Conservation (phyloP, 2,329 filamentous ascomycete species). For the Nemania serpens region DNA sequence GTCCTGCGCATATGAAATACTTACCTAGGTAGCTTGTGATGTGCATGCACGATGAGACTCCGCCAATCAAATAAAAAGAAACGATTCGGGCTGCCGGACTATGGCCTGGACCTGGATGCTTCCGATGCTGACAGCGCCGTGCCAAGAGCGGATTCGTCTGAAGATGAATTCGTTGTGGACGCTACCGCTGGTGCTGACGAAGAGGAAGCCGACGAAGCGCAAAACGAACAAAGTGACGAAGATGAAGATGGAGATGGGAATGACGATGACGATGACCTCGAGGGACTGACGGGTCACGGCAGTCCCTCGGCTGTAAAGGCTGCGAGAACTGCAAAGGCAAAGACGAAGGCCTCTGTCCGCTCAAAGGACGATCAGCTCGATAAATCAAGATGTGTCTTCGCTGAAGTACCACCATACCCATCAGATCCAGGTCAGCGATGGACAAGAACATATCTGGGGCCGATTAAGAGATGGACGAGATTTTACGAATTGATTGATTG, state of each 20-base stretch:
- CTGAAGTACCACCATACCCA: constrained; percentile 40
- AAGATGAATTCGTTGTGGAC: constrained; percentile 37
- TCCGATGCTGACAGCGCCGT: constrained; percentile 35
- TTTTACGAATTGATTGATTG: constrained; percentile 37
- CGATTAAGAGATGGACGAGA: constrained; percentile 42
- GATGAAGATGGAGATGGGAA: background rate
- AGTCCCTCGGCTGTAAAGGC: constrained; percentile 6
- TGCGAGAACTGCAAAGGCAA: constrained; percentile 2
- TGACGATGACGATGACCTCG: constrained; percentile 1
- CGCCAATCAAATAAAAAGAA: constrained; percentile 40
- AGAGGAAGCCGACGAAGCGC: constrained; percentile 14
- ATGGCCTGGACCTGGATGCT: constrained; percentile 25
- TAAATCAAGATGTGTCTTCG: constrained; percentile 20
- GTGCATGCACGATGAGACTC: constrained; percentile 36
- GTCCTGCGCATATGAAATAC: constrained; percentile 6
- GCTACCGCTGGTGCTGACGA: constrained; percentile 16
- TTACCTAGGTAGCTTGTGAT: constrained; percentile 16
- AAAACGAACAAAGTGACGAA: constrained; percentile 8
- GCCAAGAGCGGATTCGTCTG: constrained; percentile 30
- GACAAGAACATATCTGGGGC: constrained; percentile 42
- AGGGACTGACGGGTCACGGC: background rate
- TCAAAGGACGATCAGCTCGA: constrained; percentile 28
- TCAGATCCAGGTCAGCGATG: constrained; percentile 41
- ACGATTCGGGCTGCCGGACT: constrained; percentile 33
- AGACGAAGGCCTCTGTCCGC: constrained; percentile 3